These are phyloP conservation scores for Pugionium dolabratum DNA, from an alignment of 345 rosid genomes.

Conservation along the genomic window DNA sequence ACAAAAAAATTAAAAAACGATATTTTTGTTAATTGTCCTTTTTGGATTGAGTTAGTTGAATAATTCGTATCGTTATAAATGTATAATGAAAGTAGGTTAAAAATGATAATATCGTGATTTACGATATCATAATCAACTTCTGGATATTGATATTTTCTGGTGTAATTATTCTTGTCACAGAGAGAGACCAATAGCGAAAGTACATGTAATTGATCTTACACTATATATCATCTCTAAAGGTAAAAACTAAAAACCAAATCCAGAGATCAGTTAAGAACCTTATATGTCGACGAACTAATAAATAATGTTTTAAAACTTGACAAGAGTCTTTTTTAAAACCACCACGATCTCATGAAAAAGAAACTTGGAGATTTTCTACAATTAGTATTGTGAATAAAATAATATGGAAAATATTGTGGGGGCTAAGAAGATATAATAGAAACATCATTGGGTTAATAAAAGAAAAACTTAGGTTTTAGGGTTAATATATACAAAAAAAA, in stretches of 20 bases:
- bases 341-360: background rate
- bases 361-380: background rate
- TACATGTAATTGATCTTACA: background rate
- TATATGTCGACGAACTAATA: no score
- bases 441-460: slow-evolving; percentile 34
- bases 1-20: no score
- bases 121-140: background rate
- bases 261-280: background rate
- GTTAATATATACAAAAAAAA: slow-evolving; percentile 29
- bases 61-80: no score
- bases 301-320: background rate
- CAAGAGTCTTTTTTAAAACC: background rate
- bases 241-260: background rate
- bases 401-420: slow-evolving; percentile 17
- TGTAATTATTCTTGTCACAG: no score
- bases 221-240: background rate
- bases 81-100: no score
- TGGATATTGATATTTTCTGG: no score
- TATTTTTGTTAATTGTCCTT: no score
- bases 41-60: no score
- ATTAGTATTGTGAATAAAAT: slow-evolving; percentile 4
- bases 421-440: slow-evolving; percentile 18
- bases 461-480: slow-evolving; percentile 27
- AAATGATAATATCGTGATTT: background rate
- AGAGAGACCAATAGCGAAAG: background rate